Conservation (phyloP, 2,329 filamentous ascomycete genomes). For the Talaromyces piceae region DNA sequence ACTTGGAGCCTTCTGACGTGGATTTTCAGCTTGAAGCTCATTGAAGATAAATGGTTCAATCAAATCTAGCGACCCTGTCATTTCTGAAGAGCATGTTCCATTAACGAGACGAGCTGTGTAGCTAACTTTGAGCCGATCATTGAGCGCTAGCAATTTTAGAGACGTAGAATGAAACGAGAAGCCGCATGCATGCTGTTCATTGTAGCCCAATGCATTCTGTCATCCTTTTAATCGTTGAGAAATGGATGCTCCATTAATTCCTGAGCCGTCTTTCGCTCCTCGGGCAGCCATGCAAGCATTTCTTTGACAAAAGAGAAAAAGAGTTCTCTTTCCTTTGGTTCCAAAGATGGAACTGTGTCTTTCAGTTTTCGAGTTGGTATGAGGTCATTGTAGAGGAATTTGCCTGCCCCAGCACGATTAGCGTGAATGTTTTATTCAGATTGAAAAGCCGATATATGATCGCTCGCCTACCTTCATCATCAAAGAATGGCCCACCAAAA, state of each 20-base stretch:
- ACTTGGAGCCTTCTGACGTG: too few relatives aligned
- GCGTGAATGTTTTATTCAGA: background rate
- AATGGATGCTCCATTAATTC: conserved; percentile 26
- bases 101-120: too few relatives aligned
- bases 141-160: too few relatives aligned
- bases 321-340: conserved; percentile 22
- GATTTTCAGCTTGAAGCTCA: too few relatives aligned
- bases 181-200: too few relatives aligned
- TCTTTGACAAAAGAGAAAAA: conserved; percentile 24
- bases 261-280: conserved; percentile 25
- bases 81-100: too few relatives aligned
- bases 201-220: too few relatives aligned
- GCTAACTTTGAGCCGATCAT: too few relatives aligned
- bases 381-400: conserved; percentile 14
- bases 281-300: conserved; percentile 29
- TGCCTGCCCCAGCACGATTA: conserved; percentile 3
- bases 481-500: conserved; percentile 10
- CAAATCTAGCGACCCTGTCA: too few relatives aligned
- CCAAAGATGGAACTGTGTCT: conserved; percentile 16
- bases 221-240: conserved; percentile 10
- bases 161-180: too few relatives aligned
- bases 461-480: background rate
- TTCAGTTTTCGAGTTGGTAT: conserved; percentile 13
- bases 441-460: background rate
- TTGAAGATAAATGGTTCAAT: too few relatives aligned